phyloP scores from a whole-genome alignment of 1,284 basidiomycete species.

The Sporisorium iseilematis-ciliati region DNA sequence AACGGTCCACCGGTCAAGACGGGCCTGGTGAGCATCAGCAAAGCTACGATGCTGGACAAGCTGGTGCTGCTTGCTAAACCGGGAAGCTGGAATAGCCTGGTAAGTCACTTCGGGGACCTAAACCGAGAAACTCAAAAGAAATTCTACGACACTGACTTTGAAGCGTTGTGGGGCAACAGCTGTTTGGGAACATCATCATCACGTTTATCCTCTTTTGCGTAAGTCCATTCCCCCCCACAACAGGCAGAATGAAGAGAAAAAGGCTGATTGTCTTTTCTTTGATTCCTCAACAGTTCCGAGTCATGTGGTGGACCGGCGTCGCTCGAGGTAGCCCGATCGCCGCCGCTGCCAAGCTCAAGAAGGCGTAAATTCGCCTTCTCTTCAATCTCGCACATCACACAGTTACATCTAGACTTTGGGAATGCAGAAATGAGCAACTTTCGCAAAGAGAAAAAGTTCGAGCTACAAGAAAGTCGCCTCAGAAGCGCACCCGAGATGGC shows the following conservation, averaged over 20 bases:
- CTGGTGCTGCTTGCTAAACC: conserved; percentile 27
- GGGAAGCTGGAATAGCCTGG: conserved; percentile 52
- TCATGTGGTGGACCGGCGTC: conserved; percentile 50
- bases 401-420: not conserved
- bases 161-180: conserved; percentile 13
- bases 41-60: conserved; percentile 22
- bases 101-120: conserved; percentile 14
- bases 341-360: conserved; percentile 19
- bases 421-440: too few species aligned
- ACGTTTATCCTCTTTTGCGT: conserved; percentile 59
- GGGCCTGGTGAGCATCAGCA: conserved; percentile 8
- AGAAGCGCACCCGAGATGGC: conserved; percentile 3
- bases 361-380: conserved; percentile 3
- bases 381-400: not conserved
- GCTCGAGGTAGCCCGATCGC: conserved; percentile 37
- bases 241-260: too few species aligned
- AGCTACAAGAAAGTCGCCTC: not conserved
- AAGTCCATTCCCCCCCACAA: too few species aligned
- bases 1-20: conserved; percentile 33
- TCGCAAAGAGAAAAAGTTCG: not conserved
- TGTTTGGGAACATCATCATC: conserved; percentile 64
- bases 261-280: not conserved
- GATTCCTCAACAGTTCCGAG: conserved; percentile 37
- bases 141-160: conserved; percentile 14
- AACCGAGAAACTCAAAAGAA: too few species aligned